Evolutionary conservation across 306 rosid genomes (phyloP).

Genomic region (Trifolium pratense): DNA sequence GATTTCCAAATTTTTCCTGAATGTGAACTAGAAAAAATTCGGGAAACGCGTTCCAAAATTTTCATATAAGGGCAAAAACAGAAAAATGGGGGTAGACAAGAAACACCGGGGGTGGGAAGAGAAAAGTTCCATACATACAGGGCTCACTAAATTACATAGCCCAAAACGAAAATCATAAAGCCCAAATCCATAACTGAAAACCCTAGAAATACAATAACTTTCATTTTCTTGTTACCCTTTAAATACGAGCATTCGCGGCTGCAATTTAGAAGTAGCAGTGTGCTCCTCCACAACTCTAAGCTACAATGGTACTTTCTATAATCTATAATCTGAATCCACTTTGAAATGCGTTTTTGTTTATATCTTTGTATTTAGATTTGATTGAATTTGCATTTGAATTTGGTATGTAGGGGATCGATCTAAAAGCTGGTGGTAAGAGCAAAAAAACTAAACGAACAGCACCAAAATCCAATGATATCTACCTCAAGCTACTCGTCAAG

Average conservation of each 20-base stretch:
- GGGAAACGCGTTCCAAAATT: too few species aligned
- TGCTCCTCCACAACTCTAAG: neutral
- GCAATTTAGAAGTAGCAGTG: neutral
- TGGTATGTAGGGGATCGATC: constrained; percentile 49
- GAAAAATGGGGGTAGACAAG: too few species aligned
- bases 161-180: neutral
- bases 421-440: constrained; percentile 88
- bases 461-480: constrained; percentile 83
- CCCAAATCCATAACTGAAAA: constrained; percentile 34
- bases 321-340: too few species aligned
- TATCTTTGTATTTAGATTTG: neutral
- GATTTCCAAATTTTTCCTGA: too few species aligned
- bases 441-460: constrained; percentile 78
- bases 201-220: constrained; percentile 39
- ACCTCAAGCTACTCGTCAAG: constrained; percentile 60
- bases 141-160: neutral
- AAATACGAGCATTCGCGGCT: neutral
- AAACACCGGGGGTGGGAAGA: too few species aligned
- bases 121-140: too few species aligned
- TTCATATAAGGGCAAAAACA: too few species aligned
- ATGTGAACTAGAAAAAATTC: too few species aligned
- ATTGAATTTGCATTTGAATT: constrained; percentile 3
- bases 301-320: constrained; percentile 34
- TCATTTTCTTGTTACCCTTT: neutral
- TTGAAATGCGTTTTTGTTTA: rapidly evolving